Base-by-base conservation (phyloP, 371 early-diverging fungal species). In the Blakeslea trispora region DNA sequence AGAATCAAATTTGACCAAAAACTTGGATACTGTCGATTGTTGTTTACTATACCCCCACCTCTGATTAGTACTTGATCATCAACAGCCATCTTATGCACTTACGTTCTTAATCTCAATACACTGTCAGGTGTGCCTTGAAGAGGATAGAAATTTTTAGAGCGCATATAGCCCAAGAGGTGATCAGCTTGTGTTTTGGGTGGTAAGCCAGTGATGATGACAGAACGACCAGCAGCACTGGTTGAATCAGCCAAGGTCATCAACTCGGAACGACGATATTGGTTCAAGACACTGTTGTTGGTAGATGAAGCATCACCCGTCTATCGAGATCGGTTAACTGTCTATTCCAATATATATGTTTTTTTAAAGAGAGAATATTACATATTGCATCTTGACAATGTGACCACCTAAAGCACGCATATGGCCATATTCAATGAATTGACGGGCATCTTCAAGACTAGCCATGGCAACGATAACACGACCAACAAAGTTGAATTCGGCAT, bases 1-100 rank as follows among this genome's bases (percentile, higher is more conserved):
- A 14, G 75, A 71, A 14, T 69, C 75, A 63, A 79, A 75, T 41
- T 73, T 79, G 22, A 79, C 66, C 32, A 79, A 57, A 34, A 73
- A 79, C 45, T 73, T 79, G 37, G 64, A 53, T 2, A 71, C 69
- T n/a, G 61, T 57, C 0, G 74, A 55, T 45, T 57, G 63, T 8
- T 64, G 35, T 45, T 61, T 68, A 19, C 74, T 77, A 59, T n/a
- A n/a, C n/a, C n/a, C n/a, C n/a, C n/a, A n/a, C n/a, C n/a, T n/a
- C n/a, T n/a, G n/a, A n/a, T n/a, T n/a, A n/a, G n/a, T n/a, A n/a
- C n/a, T n/a, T n/a, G n/a, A n/a, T 3, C 15, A 24, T 49, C 7
- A 14, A 35, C 9, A 0, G 8, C 5, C 8, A 7, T 28, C 3
- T 31, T 6, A 46, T 9, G 28, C n/a, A 63, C 77, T 64, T 72